Evolutionary conservation across 768 basidiomycete genomes (phyloP), one percentile per base, ranked within the genome.

Genomic region (Auricularia cornea): DNA sequence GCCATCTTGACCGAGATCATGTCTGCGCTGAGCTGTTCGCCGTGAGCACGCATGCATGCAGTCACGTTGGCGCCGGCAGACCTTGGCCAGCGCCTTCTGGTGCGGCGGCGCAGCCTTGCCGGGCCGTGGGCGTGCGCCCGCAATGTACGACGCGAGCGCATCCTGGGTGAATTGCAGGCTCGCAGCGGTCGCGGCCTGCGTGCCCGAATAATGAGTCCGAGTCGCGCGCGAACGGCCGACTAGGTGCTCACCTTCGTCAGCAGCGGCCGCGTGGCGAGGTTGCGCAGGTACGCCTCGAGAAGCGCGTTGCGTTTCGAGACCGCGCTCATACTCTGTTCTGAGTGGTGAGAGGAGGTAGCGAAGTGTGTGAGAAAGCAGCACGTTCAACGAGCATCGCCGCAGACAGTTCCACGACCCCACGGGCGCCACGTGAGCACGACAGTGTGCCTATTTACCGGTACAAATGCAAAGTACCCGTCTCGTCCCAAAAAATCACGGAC

Each of bases 231-330:
- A 60, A 57, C 23, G 11, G 11, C 54, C 23, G 54, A n/a, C 54
- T 16, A 14, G 87, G n/a, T n/a, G n/a, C 84, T 66, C 8, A 87
- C 83, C 77, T 94, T 94, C 52, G 92, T 94, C 51, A 89, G 81
- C 61, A 94, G 77, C 1, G 92, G 92, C 68, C 89, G 80, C 4
- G 77, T 70, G 1, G 84, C 77, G 60, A 94, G 84, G 69, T 88
- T 82, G 18, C 77, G 73, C 3, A 93, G 81, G 73, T 94, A 94
- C 44, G 78, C 83, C n/a, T 81, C 79, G 30, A 92, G 81, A 56
- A 90, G 75, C 14, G 87, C 78, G 65, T 74, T 69, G 66, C 71
- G 63, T 72, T 75, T 62, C 70, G 70, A 64, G 68, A 57, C 44
- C 44, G 44, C 44, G 23, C 20, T 20, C 44, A 48, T 48, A 40